Evolutionary conservation across 2,329 filamentous ascomycete genomes (phyloP).

Genomic region (Lizonia empirigonia): DNA sequence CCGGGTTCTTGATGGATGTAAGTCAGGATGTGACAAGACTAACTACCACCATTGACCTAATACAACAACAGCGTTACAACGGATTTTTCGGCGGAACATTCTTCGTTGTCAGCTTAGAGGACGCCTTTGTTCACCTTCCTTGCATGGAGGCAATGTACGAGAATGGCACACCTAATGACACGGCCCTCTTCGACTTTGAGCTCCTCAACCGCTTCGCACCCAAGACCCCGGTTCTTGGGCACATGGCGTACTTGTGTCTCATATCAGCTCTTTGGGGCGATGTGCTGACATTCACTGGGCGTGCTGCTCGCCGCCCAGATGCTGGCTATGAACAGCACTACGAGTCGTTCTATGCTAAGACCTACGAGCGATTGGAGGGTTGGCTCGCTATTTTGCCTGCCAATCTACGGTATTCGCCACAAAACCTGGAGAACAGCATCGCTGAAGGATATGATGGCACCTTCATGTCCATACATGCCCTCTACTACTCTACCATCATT

Average conservation of each 20-base stretch:
- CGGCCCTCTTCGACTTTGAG: constrained; percentile 65
- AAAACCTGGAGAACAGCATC: constrained; percentile 64
- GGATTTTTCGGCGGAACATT: constrained; percentile 59
- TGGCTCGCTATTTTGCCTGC: constrained; percentile 65
- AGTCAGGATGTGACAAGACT: constrained; percentile 45
- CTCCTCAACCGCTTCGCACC: constrained; percentile 48
- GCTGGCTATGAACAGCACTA: constrained; percentile 54
- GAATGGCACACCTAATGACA: constrained; percentile 60
- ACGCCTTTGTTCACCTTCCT: constrained; percentile 71
- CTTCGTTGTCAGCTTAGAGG: constrained; percentile 65
- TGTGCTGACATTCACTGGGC: constrained; percentile 65
- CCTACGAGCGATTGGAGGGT: constrained; percentile 58
- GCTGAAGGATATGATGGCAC: constrained; percentile 61
- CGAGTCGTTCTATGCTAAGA: constrained; percentile 60
- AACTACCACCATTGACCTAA: constrained; percentile 40
- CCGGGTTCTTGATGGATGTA: constrained; percentile 70
- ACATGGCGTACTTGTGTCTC: constrained; percentile 66
- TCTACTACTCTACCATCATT: constrained; percentile 69
- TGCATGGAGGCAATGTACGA: constrained; percentile 67
- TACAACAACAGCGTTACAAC: constrained; percentile 59
- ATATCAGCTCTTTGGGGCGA: constrained; percentile 70
- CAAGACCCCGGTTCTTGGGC: constrained; percentile 46
- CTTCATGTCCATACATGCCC: constrained; percentile 68
- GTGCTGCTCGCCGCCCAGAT: constrained; percentile 54
- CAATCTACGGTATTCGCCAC: constrained; percentile 59